Evolutionary conservation across 352 stramenopile species (phyloP).

Genomic region (Globisporangium nodosum): DNA sequence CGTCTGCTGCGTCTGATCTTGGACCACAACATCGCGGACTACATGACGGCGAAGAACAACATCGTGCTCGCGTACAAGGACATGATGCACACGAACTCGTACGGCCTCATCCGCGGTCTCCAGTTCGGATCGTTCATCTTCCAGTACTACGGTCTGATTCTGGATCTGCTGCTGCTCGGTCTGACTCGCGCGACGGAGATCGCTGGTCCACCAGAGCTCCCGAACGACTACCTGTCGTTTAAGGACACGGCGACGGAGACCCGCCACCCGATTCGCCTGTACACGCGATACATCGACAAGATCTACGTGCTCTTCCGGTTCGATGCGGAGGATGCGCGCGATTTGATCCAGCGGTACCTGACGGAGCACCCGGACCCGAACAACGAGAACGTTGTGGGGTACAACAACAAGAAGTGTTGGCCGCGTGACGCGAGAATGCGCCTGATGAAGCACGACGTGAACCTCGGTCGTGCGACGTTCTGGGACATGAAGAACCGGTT

Average conservation of each 20-base stretch:
- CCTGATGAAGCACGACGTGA: constrained; percentile 99
- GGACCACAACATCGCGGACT: constrained; percentile 99
- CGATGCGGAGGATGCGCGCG: constrained; percentile 95
- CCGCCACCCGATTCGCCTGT: constrained; percentile 98
- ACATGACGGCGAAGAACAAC: constrained; percentile 99
- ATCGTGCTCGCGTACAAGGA: constrained; percentile 98
- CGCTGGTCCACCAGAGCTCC: constrained; percentile 94
- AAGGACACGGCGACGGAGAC: constrained; percentile 97
- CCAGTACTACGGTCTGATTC: constrained; percentile 99
- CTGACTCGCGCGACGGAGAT: constrained; percentile 98
- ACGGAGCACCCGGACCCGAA: constrained; percentile 99
- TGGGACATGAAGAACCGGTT: constrained; percentile 99
- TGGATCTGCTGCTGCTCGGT: constrained; percentile 97
- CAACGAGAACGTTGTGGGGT: constrained; percentile 99
- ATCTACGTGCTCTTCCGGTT: constrained; percentile 99
- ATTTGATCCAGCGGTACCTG: constrained; percentile 99
- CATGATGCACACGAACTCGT: constrained; percentile 99
- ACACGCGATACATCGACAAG: constrained; percentile 99
- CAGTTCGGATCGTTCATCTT: constrained; percentile 97
- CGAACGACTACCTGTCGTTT: constrained; percentile 99
- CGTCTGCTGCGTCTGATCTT: constrained; percentile 97
- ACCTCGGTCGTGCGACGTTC: constrained; percentile 98
- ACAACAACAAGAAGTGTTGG: constrained; percentile 99
- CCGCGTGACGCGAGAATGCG: constrained; percentile 98
- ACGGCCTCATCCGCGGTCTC: constrained; percentile 97